These are phyloP conservation scores for Metschnikowia orientalis DNA, from an alignment of 805 yeast genomes.

Conservation along the genomic window DNA sequence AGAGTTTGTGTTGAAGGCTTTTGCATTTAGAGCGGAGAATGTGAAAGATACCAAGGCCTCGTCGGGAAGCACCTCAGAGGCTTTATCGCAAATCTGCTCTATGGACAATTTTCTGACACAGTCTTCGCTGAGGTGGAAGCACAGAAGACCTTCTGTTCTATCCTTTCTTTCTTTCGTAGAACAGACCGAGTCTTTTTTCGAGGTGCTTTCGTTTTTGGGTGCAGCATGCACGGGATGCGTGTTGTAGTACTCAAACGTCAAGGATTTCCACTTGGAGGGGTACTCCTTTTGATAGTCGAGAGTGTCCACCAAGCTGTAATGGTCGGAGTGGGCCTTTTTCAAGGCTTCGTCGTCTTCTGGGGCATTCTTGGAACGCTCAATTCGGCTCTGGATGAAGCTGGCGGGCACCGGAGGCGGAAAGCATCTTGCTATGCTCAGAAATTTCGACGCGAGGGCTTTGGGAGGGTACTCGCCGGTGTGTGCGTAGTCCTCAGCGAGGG, in stretches of 20 bases:
- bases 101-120: constrained; percentile 50
- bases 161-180: constrained; percentile 15
- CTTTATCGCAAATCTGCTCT: constrained; percentile 63
- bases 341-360: constrained; percentile 4
- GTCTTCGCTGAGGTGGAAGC: constrained; percentile 50
- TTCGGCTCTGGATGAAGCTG: constrained; percentile 30
- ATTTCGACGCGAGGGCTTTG: constrained; percentile 38
- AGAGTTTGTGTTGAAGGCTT: constrained; percentile 61
- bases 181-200: constrained; percentile 16
- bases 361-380: constrained; percentile 5
- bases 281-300: constrained; percentile 37
- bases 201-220: neutral
- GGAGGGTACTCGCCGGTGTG: constrained; percentile 40
- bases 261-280: constrained; percentile 54
- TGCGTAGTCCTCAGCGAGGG: constrained; percentile 58
- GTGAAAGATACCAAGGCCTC: constrained; percentile 64
- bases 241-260: constrained; percentile 50
- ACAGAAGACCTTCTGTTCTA: constrained; percentile 44
- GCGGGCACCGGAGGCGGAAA: constrained; percentile 47
- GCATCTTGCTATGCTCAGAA: constrained; percentile 51
- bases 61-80: constrained; percentile 52
- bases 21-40: constrained; percentile 58
- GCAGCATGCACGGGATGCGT: constrained; percentile 4
- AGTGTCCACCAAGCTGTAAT: constrained; percentile 45
- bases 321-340: constrained; percentile 27